Conservation (phyloP, 148 eudicot genomes). For the Euryodendron excelsum region DNA sequence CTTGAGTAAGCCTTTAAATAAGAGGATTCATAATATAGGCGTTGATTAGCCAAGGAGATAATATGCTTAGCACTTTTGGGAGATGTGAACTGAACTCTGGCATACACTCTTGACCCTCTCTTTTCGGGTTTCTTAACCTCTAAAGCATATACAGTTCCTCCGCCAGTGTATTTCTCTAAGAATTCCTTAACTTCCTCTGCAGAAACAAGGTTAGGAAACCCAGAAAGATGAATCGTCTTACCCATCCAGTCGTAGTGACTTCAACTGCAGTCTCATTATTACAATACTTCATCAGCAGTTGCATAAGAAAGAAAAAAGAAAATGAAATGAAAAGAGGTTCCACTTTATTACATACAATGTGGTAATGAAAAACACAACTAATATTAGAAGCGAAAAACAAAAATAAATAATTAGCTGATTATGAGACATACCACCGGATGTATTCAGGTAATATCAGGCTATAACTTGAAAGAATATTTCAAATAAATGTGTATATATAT, state of each 20-base stretch:
- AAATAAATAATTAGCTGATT: not conserved
- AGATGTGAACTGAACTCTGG: constrained; percentile 36
- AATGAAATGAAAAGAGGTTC: not conserved
- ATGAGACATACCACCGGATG: not conserved
- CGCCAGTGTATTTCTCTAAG: constrained; percentile 33
- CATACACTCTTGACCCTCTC: constrained; percentile 22
- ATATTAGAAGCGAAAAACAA: not conserved
- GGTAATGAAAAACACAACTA: not conserved
- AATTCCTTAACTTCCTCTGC: constrained; percentile 28
- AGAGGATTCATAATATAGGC: constrained; percentile 30
- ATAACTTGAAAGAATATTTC: not conserved
- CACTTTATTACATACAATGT: not conserved
- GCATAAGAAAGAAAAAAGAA: not conserved
- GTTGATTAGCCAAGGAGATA: constrained; percentile 20
- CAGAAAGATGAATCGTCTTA: constrained; percentile 41
- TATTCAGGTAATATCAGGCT: not conserved
- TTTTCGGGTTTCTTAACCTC: constrained; percentile 32
- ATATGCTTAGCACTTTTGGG: constrained; percentile 19
- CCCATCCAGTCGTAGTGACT: constrained; percentile 24
- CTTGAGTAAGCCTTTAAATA: constrained; percentile 27
- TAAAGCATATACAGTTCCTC: constrained; percentile 40
- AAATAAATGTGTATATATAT: not conserved
- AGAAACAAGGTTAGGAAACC: constrained; percentile 30
- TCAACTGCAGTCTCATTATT: constrained; percentile 27
- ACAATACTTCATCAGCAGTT: not conserved